Base-by-base conservation (phyloP, 2,329 filamentous ascomycete genomes). In the Sporothrix pallida region DNA sequence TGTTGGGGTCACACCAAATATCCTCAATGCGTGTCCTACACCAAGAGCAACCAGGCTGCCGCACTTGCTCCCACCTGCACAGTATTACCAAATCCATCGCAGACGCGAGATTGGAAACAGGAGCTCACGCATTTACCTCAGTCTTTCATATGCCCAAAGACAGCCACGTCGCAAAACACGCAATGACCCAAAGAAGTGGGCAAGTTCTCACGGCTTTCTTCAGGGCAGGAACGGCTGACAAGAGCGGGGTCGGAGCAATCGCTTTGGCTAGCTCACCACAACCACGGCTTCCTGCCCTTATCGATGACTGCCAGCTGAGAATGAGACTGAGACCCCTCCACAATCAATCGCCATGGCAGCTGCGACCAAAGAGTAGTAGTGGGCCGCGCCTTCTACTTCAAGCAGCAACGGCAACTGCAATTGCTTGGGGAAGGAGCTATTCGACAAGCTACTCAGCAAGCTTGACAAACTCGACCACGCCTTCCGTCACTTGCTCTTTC, bases 311-410 rank as follows among this genome's bases (percentile, higher is more conserved):
- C 52, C 23, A 56, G 26, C 26, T 54, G 17, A 42, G 17, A 69
- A 54, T 69, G 48, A 54, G 48, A 42, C 67, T 52, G 42, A 37
- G n/a, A 56, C 54, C 48, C 42, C 31, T 58, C 68, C 50, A 60
- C 37, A 58, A 3, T 23, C 48, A 52, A 70, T 44, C 67, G 31
- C 48, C 48, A 54, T 56, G 68, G 52, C 54, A 71, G 69, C 69
- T 50, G 20, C 69, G 52, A 62, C 69, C n/a, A 15, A 15, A 26
- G 26, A 56, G 52, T 20, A 15, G 23, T 42, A 37, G 67, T 54
- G 46, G 67, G 67, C 23, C 67, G 67, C 67, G 26, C 67, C 48
- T 69, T 69, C 67, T 69, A 20, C 15, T 37, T 54, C 48, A 15
- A 52, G 46, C 65, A 37, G 26, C 58, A 17, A 23, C 12, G 10